Evolutionary conservation across 768 basidiomycete species (phyloP), one percentile per base, ranked within the genome.

Genomic region (Phanerochaete carnosa): DNA sequence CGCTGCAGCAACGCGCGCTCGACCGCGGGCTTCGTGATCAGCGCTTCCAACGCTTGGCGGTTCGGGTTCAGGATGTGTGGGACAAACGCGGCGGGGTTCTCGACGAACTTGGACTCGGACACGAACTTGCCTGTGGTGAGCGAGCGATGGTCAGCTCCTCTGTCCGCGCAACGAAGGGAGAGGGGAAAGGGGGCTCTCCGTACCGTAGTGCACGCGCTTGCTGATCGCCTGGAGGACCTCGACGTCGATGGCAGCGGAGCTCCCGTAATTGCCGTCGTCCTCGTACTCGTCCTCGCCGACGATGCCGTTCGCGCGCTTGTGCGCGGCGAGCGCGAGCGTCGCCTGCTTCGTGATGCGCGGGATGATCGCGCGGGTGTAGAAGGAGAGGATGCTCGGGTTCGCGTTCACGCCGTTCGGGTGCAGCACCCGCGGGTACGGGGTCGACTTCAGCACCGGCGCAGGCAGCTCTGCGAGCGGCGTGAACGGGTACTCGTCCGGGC

Each of bases 401-500:
- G 84, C 92, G 72, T 96, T 98, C 73, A 96, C 76, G 39, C 79
- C 79, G 75, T 93, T 91, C 0, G 88, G 86, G 72, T 87, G 78
- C 26, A 98, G 82, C 62, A 96, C 87, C 4, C 81, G 73, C 1
- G 95, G 94, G 76, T 90, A 90, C 51, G 75, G 69, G 60, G 91
- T 77, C 1, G 89, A 81, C 6, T 84, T 84, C 15, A 99, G 81
- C 55, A 99, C 83, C 25, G 96, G 94, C 0, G 79, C 71, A 0
- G 97, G 95, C 35, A 99, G 89, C 61, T 85, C 79, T 15, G 75
- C 70, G 26, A 73, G 62, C 0, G 79, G 75, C 2, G 92, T 91
- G 79, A 99, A 99, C 0, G 97, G 95, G 69, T 96, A 94, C 79
- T 99, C 97, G 71, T 99, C 97, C 45, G 97, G 97, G 71, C 96